These are phyloP conservation scores for Trypanosoma caninum DNA, from an alignment of 208 protist species.

Conservation along the genomic window DNA sequence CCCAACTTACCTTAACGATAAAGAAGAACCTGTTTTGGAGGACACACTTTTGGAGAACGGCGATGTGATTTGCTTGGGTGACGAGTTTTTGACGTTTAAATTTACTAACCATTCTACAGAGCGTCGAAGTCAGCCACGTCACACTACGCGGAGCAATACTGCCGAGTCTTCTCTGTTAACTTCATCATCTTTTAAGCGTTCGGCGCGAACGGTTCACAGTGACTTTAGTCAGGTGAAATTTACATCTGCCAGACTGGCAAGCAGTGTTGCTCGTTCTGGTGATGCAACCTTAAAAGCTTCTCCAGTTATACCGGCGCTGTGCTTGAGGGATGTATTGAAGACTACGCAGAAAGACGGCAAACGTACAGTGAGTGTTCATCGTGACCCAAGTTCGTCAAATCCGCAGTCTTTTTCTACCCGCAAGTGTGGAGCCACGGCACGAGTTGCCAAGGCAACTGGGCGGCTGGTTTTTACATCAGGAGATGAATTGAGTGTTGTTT, in stretches of 20 bases:
- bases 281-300: background rate
- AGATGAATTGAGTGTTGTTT: constrained; percentile 31
- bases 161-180: background rate
- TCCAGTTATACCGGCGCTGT: constrained; percentile 17
- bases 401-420: background rate
- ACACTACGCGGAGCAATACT: constrained; percentile 3
- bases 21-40: constrained; percentile 8
- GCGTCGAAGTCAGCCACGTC: constrained; percentile 8
- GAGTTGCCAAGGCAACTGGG: constrained; percentile 1
- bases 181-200: too few relatives aligned
- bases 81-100: constrained; percentile 50
- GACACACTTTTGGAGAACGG: constrained; percentile 43
- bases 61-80: constrained; percentile 52
- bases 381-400: background rate
- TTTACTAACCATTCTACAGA: constrained; percentile 58
- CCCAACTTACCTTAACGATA: constrained; percentile 41
- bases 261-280: background rate
- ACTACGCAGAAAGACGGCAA: background rate
- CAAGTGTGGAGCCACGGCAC: constrained; percentile 2
- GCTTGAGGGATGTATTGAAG: constrained; percentile 21
- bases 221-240: too few relatives aligned
- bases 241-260: background rate
- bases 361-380: background rate
- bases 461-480: background rate
- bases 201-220: too few relatives aligned